These are phyloP conservation scores for Russula dissimulans DNA, from an alignment of 768 basidiomycete genomes.

Conservation along the genomic window DNA sequence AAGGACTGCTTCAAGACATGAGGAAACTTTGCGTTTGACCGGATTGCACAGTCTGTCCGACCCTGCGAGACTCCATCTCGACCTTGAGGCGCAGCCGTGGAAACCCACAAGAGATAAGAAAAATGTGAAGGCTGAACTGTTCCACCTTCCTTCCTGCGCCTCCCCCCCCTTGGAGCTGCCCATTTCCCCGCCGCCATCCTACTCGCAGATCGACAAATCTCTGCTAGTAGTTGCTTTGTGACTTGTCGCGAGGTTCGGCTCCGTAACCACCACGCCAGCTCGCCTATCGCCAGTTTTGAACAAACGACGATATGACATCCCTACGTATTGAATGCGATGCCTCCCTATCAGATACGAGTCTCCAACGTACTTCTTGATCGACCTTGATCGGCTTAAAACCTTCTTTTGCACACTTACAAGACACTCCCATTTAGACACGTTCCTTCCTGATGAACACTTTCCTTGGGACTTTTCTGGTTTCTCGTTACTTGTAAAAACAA, in stretches of 20 bases:
- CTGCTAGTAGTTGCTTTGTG: background rate
- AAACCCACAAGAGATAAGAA: background rate
- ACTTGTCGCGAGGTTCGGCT: background rate
- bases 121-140: background rate
- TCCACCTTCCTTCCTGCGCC: background rate
- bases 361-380: background rate
- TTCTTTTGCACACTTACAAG: background rate
- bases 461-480: background rate
- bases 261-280: background rate
- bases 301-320: background rate
- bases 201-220: conserved; percentile 10
- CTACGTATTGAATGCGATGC: background rate
- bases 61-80: background rate
- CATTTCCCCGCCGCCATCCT: conserved; percentile 8
- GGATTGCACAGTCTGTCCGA: background rate
- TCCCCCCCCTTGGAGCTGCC: background rate
- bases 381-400: background rate
- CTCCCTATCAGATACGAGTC: background rate
- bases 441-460: background rate
- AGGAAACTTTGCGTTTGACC: background rate
- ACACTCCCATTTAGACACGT: background rate
- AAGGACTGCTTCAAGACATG: background rate
- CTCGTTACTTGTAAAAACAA: background rate
- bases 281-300: background rate
- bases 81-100: conserved; percentile 15